These are phyloP conservation scores for Cyberlindnera amylophila DNA, from an alignment of 805 yeast species.

Conservation along the genomic window DNA sequence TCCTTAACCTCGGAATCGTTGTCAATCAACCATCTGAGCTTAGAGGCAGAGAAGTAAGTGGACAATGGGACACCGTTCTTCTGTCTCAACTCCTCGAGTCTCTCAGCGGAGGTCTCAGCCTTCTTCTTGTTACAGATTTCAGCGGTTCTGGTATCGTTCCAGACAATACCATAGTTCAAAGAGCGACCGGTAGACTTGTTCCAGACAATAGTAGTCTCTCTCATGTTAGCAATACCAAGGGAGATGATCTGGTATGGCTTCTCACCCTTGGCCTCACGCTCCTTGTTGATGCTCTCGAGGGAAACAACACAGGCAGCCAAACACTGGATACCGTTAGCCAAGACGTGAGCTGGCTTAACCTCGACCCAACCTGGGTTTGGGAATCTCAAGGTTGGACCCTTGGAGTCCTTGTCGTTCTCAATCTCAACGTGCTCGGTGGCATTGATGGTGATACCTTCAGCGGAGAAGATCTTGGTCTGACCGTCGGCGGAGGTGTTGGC, in stretches of 20 bases:
- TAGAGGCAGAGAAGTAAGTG: constrained; percentile 88
- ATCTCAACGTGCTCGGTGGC: constrained; percentile 53
- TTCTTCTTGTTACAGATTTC: constrained; percentile 62
- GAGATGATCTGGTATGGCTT: constrained; percentile 62
- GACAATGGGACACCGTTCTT: constrained; percentile 84
- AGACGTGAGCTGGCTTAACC: constrained; percentile 80
- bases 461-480: constrained; percentile 56
- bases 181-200: constrained; percentile 82
- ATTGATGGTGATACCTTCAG: constrained; percentile 70
- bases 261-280: constrained; percentile 37
- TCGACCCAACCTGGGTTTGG: constrained; percentile 93
- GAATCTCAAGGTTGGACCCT: constrained; percentile 67
- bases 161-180: constrained; percentile 79
- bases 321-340: constrained; percentile 79
- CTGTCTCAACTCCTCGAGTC: constrained; percentile 53
- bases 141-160: constrained; percentile 92
- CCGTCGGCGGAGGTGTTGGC: constrained; percentile 49
- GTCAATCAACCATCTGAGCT: constrained; percentile 84
- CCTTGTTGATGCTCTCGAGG: constrained; percentile 53
- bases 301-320: constrained; percentile 60
- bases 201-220: constrained; percentile 93
- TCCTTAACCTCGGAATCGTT: constrained; percentile 63
- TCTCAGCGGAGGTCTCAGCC: constrained; percentile 48
- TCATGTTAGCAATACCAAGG: constrained; percentile 91
- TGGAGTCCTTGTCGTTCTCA: constrained; percentile 44